Conservation (phyloP, 345 rosid species). For the Geranium rotundifolium region DNA sequence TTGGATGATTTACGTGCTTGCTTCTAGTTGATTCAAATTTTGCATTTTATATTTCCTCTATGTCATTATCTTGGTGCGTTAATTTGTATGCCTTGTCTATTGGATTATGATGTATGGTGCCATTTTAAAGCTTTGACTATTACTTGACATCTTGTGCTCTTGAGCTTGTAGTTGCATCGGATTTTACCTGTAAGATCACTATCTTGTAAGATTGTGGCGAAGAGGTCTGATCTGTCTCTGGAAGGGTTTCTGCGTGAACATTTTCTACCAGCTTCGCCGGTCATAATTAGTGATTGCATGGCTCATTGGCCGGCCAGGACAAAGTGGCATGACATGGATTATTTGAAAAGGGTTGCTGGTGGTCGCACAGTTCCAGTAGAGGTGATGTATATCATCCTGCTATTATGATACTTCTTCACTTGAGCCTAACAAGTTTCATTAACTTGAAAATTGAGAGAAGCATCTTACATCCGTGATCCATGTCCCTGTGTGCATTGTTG, state of each 20-base stretch:
- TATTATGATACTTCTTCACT: not conserved
- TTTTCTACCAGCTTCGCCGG: conserved; percentile 60
- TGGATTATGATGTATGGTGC: not conserved
- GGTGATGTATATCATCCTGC: conserved; percentile 42
- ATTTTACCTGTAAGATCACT: conserved; percentile 59
- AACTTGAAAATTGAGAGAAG: not conserved
- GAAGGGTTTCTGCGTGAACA: conserved; percentile 74
- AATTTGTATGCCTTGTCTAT: not conserved
- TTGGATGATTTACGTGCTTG: not conserved
- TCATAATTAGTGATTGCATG: conserved; percentile 76
- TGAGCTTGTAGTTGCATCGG: conserved; percentile 37
- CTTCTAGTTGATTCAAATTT: not conserved
- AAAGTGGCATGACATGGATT: conserved; percentile 83
- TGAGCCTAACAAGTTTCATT: not conserved
- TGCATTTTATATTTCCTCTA: not conserved
- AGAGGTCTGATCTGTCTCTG: conserved; percentile 61
- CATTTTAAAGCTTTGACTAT: not conserved
- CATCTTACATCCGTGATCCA: not conserved
- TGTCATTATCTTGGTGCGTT: not conserved
- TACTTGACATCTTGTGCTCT: not conserved
- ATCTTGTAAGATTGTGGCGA: conserved; percentile 47
- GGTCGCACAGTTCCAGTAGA: conserved; percentile 91
- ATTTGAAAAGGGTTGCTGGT: conserved; percentile 66
- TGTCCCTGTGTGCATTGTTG: not conserved
- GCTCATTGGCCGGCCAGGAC: conserved; percentile 88